Conservation (phyloP, 169 alveolate genomes). For the Plasmodium gonderi region DNA sequence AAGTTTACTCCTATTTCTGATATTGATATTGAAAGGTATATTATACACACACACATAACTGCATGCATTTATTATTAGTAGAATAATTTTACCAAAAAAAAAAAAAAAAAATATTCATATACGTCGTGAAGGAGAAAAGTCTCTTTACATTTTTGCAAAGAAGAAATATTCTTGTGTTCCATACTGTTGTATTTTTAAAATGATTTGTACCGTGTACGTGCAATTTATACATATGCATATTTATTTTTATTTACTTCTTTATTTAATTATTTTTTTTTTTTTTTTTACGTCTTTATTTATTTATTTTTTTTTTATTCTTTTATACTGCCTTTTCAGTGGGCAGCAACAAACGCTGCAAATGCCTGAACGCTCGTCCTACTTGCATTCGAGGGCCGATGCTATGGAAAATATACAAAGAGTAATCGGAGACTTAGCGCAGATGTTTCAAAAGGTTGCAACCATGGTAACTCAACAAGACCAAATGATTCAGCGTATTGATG, state of each 20-base stretch:
- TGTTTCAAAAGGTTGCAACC: constrained; percentile 83
- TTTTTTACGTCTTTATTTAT: background rate
- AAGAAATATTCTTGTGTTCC: too few species aligned
- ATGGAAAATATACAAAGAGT: constrained; percentile 85
- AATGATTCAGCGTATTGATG: constrained; percentile 85
- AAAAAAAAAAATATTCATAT: too few species aligned
- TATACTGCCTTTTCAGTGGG: constrained; percentile 20
- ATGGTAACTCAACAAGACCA: constrained; percentile 85
- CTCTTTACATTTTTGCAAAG: too few species aligned
- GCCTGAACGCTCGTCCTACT: constrained; percentile 10
- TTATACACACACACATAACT: background rate
- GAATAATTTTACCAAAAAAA: too few species aligned
- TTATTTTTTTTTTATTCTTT: background rate
- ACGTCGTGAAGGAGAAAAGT: too few species aligned
- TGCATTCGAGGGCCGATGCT: constrained; percentile 79
- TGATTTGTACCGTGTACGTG: too few species aligned
- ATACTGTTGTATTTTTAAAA: too few species aligned
- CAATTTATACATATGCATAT: too few species aligned
- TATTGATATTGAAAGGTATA: constrained; percentile 54
- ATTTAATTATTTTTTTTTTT: background rate
- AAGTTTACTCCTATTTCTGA: constrained; percentile 46
- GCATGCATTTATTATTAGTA: background rate
- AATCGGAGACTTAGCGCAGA: constrained; percentile 84
- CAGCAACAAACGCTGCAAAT: constrained; percentile 27
- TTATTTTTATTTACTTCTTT: background rate